These are phyloP conservation scores for Brettanomyces sp. DNA, from an alignment of 805 yeast species.

Conservation along the genomic window DNA sequence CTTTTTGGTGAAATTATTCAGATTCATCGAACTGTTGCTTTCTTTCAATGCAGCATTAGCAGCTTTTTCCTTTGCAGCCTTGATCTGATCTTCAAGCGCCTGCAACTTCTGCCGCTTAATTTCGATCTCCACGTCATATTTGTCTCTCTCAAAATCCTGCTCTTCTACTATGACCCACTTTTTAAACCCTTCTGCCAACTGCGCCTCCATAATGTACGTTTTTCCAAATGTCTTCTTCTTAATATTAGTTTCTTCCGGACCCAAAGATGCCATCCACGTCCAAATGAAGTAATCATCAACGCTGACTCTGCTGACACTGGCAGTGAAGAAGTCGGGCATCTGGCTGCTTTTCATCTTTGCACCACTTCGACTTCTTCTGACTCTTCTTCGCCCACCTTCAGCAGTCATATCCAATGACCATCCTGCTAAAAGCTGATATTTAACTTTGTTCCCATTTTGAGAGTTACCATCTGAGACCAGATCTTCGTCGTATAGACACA, in stretches of 20 bases:
- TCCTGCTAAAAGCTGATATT: slow-evolving; percentile 24
- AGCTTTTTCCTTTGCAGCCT: slow-evolving; percentile 21
- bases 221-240: slow-evolving; percentile 71
- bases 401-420: slow-evolving; percentile 27
- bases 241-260: slow-evolving; percentile 58
- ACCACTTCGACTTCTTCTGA: slow-evolving; percentile 5
- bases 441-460: slow-evolving; percentile 12
- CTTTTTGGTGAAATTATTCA: slow-evolving; percentile 11
- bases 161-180: slow-evolving; percentile 77
- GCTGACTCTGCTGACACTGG: slow-evolving; percentile 49
- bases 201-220: slow-evolving; percentile 73
- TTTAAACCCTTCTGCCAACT: slow-evolving; percentile 60
- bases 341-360: not conserved
- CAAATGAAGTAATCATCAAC: slow-evolving; percentile 85
- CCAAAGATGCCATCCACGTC: slow-evolving; percentile 80
- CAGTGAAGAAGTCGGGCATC: slow-evolving; percentile 28
- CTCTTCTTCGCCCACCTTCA: slow-evolving; percentile 5
- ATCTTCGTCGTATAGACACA: slow-evolving; percentile 27
- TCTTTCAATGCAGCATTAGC: slow-evolving; percentile 10
- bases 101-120: slow-evolving; percentile 24
- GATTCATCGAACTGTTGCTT: slow-evolving; percentile 6
- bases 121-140: slow-evolving; percentile 27
- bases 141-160: slow-evolving; percentile 35
- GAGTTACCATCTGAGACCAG: slow-evolving; percentile 27
- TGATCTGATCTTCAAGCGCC: slow-evolving; percentile 19